A percentile compares a stretch with the other conserved stretches of the same genome.
Evolutionary conservation across 345 rosid species (phyloP).

Genomic region (Acer campestre): DNA sequence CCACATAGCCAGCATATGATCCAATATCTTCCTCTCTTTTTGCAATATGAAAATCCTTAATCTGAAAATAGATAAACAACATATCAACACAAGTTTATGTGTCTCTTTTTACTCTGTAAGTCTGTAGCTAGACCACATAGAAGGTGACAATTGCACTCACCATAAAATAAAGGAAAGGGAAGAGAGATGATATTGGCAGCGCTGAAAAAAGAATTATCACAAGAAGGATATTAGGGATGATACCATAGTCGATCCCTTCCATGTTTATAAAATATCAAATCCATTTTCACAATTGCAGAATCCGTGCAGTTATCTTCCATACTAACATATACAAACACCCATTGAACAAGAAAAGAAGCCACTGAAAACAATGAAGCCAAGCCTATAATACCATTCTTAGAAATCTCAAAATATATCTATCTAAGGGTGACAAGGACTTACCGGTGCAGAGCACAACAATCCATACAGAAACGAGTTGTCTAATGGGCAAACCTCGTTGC

Average conservation of each 20-base stretch:
- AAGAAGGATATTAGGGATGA: constrained; percentile 2
- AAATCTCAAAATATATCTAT: not conserved
- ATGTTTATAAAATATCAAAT: no score
- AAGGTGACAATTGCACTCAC: constrained; percentile 44
- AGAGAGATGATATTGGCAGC: constrained; percentile 81
- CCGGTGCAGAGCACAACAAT: constrained; percentile 70
- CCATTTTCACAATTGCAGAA: no score
- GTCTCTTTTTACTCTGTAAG: not conserved
- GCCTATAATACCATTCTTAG: not conserved
- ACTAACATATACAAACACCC: not conserved
- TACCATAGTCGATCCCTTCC: not conserved
- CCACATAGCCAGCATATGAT: constrained; percentile 85
- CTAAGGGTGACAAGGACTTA: constrained; percentile 22
- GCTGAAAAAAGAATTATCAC: constrained; percentile 58
- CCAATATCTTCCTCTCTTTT: constrained; percentile 87
- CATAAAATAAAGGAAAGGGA: constrained; percentile 92
- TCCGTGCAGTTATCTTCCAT: no score
- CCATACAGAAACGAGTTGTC: constrained; percentile 65
- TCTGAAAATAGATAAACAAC: constrained; percentile 38
- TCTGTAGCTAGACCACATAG: not conserved
- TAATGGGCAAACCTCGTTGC: constrained; percentile 60
- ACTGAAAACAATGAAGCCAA: no score
- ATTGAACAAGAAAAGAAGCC: not conserved
- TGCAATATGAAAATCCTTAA: constrained; percentile 74
- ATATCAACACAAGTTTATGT: not conserved